phyloP scores from a whole-genome alignment of 2,329 filamentous ascomycete genomes.

The Stemphylium beticola region DNA sequence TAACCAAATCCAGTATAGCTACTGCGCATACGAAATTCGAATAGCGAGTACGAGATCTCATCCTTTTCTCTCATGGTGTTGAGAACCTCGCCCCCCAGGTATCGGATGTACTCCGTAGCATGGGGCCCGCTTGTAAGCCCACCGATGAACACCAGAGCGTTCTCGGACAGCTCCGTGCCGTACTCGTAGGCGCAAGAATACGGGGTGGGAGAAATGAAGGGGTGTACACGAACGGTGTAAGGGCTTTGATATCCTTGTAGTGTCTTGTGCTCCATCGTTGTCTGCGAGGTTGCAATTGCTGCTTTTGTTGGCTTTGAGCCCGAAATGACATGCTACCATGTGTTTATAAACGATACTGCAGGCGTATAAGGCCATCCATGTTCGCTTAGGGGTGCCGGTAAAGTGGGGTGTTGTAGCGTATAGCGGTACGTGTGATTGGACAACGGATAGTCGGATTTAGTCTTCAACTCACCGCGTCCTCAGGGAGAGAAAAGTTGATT shows the following conservation, averaged over 20 bases:
- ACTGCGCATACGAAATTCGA: slow-evolving; percentile 29
- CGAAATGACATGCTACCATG: too few relatives aligned
- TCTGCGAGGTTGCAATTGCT: neutral
- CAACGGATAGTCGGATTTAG: neutral
- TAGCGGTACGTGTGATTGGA: neutral
- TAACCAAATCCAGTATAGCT: slow-evolving; percentile 27
- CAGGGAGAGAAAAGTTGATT: too few relatives aligned
- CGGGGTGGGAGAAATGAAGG: slow-evolving; percentile 9
- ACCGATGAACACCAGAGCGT: slow-evolving; percentile 24
- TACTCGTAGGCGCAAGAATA: slow-evolving; percentile 25
- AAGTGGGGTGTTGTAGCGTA: neutral
- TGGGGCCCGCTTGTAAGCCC: slow-evolving; percentile 26
- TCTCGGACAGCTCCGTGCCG: slow-evolving; percentile 4
- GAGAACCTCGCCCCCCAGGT: neutral
- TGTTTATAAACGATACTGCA: neutral
- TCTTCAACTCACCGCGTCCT: neutral
- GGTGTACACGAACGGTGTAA: slow-evolving; percentile 18
- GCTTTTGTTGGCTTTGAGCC: neutral
- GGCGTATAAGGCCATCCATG: neutral
- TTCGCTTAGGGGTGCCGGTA: neutral
- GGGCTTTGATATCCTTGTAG: neutral
- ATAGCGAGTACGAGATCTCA: slow-evolving; percentile 13
- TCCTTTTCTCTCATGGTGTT: neutral
- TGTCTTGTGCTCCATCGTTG: neutral
- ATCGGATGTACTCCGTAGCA: slow-evolving; percentile 7